phyloP scores from a whole-genome alignment of 2,329 filamentous ascomycete species.

The Aspergillus sp. region DNA sequence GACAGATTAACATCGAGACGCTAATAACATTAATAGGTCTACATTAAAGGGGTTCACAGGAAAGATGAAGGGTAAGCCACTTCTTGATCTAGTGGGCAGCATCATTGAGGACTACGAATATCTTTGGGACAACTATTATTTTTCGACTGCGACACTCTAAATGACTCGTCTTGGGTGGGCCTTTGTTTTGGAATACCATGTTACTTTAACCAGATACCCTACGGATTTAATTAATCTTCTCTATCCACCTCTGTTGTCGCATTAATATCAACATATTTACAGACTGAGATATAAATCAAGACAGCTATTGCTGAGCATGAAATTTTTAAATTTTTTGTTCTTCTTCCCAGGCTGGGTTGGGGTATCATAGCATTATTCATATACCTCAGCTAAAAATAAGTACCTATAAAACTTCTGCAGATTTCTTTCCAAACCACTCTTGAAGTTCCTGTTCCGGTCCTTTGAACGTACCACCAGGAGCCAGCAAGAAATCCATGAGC shows the following conservation, averaged over 20 bases:
- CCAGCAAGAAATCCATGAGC: conserved; percentile 73
- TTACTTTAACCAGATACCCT: background rate
- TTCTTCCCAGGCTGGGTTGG: background rate
- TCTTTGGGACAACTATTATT: conserved; percentile 98
- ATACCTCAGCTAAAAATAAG: background rate
- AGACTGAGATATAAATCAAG: no score
- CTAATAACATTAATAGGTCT: conserved; percentile 45
- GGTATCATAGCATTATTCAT: conserved; percentile 5
- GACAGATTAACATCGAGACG: background rate
- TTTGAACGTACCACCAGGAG: conserved; percentile 32
- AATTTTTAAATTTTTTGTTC: no score
- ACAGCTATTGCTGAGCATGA: no score
- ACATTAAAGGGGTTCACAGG: conserved; percentile 69
- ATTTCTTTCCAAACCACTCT: conserved; percentile 73
- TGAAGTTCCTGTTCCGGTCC: conserved; percentile 65
- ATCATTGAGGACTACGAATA: conserved; percentile 96
- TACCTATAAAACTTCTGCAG: conserved; percentile 69
- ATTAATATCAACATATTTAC: background rate
- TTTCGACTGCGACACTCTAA: conserved; percentile 62
- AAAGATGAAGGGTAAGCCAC: conserved; percentile 68
- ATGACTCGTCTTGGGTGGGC: background rate
- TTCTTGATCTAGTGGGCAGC: conserved; percentile 78
- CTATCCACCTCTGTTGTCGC: background rate
- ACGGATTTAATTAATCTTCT: conserved; percentile 12
- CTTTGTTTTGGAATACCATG: background rate